Conservation (phyloP, 179 eudicot genomes). For the Kewa caespitosa region DNA sequence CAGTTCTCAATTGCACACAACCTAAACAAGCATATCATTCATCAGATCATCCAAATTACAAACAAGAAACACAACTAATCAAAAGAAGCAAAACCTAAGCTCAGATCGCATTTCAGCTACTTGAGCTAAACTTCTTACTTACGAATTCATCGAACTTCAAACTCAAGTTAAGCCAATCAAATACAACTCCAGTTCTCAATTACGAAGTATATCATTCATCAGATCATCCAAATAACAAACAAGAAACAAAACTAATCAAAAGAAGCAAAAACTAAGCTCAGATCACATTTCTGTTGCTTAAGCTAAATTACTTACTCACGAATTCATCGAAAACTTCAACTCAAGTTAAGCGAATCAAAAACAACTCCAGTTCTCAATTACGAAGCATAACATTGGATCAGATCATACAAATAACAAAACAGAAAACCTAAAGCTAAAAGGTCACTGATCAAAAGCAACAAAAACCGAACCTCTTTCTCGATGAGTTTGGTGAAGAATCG, state of each 20-base stretch:
- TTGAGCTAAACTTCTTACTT: too few relatives aligned
- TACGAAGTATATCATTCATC: not conserved
- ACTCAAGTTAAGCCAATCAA: too few relatives aligned
- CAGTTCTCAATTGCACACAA: not conserved
- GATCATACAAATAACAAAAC: not conserved
- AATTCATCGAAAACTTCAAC: too few relatives aligned
- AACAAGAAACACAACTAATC: not conserved
- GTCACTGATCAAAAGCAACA: too few relatives aligned
- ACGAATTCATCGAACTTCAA: too few relatives aligned
- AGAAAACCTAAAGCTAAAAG: too few relatives aligned
- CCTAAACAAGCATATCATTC: not conserved
- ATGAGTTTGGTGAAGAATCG: slow-evolving; percentile 83
- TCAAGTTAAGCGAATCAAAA: too few relatives aligned
- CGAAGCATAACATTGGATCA: not conserved
- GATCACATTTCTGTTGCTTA: too few relatives aligned
- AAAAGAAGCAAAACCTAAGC: slow-evolving; percentile 3
- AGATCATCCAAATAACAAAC: not conserved
- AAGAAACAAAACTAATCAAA: not conserved
- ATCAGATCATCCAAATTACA: not conserved
- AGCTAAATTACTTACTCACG: too few relatives aligned
- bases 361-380: too few relatives aligned
- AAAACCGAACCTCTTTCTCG: slow-evolving; percentile 67
- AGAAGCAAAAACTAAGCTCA: slow-evolving; percentile 15
- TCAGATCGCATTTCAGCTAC: too few relatives aligned
- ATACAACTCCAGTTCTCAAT: too few relatives aligned